phyloP scores from a whole-genome alignment of 202 grass and related monocot species.

The Setaria italica region DNA sequence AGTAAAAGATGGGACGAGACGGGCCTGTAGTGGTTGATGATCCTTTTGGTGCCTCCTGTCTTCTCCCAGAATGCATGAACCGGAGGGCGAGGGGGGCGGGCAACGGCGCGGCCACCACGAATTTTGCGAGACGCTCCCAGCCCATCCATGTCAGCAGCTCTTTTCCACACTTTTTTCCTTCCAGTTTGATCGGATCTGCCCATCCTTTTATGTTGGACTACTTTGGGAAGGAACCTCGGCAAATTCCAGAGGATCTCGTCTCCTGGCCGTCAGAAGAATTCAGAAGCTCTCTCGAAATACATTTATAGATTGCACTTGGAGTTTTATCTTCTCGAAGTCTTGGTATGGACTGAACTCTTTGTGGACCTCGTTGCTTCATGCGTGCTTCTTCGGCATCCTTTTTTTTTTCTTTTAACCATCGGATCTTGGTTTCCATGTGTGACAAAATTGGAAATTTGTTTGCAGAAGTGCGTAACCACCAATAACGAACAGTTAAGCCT shows the following conservation, averaged over 20 bases:
- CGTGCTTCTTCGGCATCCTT: background rate
- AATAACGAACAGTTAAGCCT: background rate
- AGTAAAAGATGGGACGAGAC: background rate
- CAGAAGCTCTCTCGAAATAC: background rate
- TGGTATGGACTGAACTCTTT: background rate
- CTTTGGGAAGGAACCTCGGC: background rate
- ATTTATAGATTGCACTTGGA: background rate
- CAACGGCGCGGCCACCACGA: background rate
- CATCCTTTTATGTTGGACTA: background rate
- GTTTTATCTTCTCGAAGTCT: too few species aligned
- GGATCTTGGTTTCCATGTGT: background rate
- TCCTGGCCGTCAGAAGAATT: background rate
- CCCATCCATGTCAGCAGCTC: constrained; percentile 4
- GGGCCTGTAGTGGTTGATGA: background rate
- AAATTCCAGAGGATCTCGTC: background rate
- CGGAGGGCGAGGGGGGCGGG: background rate
- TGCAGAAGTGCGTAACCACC: background rate
- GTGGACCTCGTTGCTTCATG: background rate
- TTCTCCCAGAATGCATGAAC: background rate
- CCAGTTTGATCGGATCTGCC: background rate
- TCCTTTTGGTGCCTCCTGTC: background rate
- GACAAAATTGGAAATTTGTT: background rate
- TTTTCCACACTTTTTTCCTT: background rate
- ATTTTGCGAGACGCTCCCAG: background rate
- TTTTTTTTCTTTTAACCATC: too few species aligned